Percentiles rank a stretch among this genome's conserved stretches.
Evolutionary conservation across 2,329 filamentous ascomycete species (phyloP).

Genomic region (Nigrospora osmanthi): DNA sequence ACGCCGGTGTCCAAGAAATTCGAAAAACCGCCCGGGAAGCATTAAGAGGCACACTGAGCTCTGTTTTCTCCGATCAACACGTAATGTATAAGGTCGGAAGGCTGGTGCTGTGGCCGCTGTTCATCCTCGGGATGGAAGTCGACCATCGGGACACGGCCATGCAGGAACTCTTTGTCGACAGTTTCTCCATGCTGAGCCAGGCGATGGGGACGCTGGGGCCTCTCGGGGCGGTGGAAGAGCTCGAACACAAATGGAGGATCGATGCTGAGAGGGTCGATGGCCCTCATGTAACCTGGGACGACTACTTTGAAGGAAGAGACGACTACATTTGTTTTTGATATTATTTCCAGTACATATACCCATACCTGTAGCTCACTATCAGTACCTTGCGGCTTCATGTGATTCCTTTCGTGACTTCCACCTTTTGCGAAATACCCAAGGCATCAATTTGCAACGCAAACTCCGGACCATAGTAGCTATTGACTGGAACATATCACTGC

Average conservation of each 20-base stretch:
- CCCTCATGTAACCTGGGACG: slow-evolving; percentile 1
- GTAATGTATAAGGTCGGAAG: slow-evolving; percentile 6
- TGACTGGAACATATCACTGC: no score
- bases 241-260: slow-evolving; percentile 2
- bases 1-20: neutral
- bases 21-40: neutral
- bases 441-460: no score
- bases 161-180: neutral
- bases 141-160: neutral
- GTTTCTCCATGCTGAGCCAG: slow-evolving; percentile 3
- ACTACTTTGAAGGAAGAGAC: slow-evolving; percentile 4
- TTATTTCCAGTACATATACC: neutral
- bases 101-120: slow-evolving; percentile 6
- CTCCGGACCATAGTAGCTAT: no score
- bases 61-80: slow-evolving; percentile 3
- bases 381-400: no score
- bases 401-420: neutral
- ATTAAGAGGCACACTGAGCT: neutral
- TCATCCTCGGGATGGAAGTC: slow-evolving; percentile 5
- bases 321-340: slow-evolving; percentile 5
- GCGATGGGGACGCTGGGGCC: slow-evolving; percentile 2
- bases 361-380: neutral
- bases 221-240: slow-evolving; percentile 1
- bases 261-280: neutral
- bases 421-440: no score